Conservation (phyloP, 257 asterid species). For the Echium plantagineum region DNA sequence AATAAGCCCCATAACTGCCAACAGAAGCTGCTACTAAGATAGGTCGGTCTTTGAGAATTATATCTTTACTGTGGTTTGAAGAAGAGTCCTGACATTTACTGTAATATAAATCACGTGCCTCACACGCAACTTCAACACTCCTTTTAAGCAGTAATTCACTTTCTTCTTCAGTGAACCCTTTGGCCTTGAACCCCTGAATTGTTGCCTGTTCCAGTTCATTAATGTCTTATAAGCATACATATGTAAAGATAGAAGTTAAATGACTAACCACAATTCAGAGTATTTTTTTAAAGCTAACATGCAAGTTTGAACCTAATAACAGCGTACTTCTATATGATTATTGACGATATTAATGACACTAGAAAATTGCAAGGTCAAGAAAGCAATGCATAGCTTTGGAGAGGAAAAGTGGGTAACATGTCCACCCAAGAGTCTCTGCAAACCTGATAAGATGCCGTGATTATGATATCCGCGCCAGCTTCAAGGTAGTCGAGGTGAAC, state of each 20-base stretch:
- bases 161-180: conserved; percentile 67
- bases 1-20: conserved; percentile 88
- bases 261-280: too few relatives aligned
- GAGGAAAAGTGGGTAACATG: too few relatives aligned
- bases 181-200: conserved; percentile 73
- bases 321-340: not conserved
- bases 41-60: conserved; percentile 50
- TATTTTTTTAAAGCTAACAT: too few relatives aligned
- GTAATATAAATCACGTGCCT: conserved; percentile 60
- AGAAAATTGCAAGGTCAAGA: not conserved
- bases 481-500: conserved; percentile 93
- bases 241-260: too few relatives aligned
- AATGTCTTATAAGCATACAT: conserved; percentile 4
- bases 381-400: too few relatives aligned
- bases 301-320: not conserved
- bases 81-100: conserved; percentile 38
- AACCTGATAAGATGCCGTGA: conserved; percentile 89
- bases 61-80: conserved; percentile 23
- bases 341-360: too few relatives aligned
- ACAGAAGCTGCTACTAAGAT: conserved; percentile 88
- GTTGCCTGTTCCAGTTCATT: conserved; percentile 56
- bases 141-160: conserved; percentile 60
- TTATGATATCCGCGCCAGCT: conserved; percentile 79
- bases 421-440: not conserved
- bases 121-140: conserved; percentile 74